Evolutionary conservation across 1,139 yeast species (phyloP).

Genomic region (Insectozyma bohioensis): DNA sequence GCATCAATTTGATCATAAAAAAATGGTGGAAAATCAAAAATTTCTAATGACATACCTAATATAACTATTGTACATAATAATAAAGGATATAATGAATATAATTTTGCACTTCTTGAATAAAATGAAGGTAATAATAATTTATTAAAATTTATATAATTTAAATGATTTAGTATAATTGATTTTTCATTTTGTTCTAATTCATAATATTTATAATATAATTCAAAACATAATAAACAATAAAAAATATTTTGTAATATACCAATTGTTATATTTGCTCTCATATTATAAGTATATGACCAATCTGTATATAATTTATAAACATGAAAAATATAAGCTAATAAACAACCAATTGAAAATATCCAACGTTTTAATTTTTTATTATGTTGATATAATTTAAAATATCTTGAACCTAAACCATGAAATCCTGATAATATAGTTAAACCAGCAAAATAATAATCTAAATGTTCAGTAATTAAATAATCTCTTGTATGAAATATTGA

Average conservation of each 20-base stretch:
- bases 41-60: slow-evolving; percentile 80
- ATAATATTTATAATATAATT: slow-evolving; percentile 35
- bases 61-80: slow-evolving; percentile 52
- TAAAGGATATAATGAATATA: slow-evolving; percentile 43
- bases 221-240: slow-evolving; percentile 31
- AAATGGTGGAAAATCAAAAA: slow-evolving; percentile 83
- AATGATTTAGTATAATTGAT: slow-evolving; percentile 19
- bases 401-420: slow-evolving; percentile 62
- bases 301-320: slow-evolving; percentile 63
- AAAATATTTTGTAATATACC: slow-evolving; percentile 74
- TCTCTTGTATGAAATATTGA: slow-evolving; percentile 89
- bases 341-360: slow-evolving; percentile 42
- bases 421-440: slow-evolving; percentile 79
- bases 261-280: slow-evolving; percentile 81
- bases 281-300: slow-evolving; percentile 93
- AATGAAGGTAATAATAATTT: slow-evolving; percentile 32
- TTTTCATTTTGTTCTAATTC: slow-evolving; percentile 19
- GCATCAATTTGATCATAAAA: slow-evolving; percentile 74
- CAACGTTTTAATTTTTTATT: slow-evolving; percentile 25
- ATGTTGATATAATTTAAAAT: slow-evolving; percentile 52
- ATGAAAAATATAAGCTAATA: slow-evolving; percentile 58
- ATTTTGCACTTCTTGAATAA: slow-evolving; percentile 37
- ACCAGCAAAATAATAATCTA: slow-evolving; percentile 94
- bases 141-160: slow-evolving; percentile 24
- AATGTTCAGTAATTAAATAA: slow-evolving; percentile 69